Evolutionary conservation across 257 asterid species (phyloP), one percentile per base, ranked within the genome.

Genomic region (Agastache rugosa): DNA sequence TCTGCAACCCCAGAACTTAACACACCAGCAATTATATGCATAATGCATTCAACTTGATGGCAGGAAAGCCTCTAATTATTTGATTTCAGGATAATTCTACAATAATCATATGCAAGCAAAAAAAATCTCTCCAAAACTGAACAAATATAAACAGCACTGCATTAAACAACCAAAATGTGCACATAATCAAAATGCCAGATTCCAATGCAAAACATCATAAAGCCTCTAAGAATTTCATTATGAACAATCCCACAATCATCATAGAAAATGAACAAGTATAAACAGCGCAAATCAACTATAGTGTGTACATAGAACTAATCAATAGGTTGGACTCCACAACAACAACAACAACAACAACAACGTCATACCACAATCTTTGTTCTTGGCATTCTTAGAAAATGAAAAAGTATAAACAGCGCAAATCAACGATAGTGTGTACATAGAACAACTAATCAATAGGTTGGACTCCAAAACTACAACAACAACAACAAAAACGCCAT

Each of bases 381-480:
- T 86, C 88, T 92, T 89, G 71, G 90, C 73, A 83, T 88, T 95
- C 83, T 81, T 88, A n/a, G n/a, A n/a, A n/a, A n/a, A n/a, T n/a
- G n/a, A n/a, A n/a, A n/a, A n/a, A n/a, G n/a, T n/a, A n/a, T n/a
- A n/a, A n/a, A 79, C 34, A 11, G 12, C 53, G 4, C 1, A 11
- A 41, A 39, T 4, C 35, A 20, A 22, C 17, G 12, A 42, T 22
- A 41, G 22, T 5, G 19, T 41, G 37, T 34, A 1, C 19, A 64
- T 17, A 5, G 17, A 4, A 35, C 68, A 63, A 6, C 5, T 10
- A 19, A 63, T 39, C 34, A 41, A 39, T 34, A 19, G 22, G 54
- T 19, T 0, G 3, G 61, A 19, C 42, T 20, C 20, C 51, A 50
- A 15, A 74, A 37, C 37, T 63, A 53, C 29, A 17, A 25, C 15